These are phyloP conservation scores for Hibiscus trionum DNA, from an alignment of 345 rosid species.

Conservation along the genomic window DNA sequence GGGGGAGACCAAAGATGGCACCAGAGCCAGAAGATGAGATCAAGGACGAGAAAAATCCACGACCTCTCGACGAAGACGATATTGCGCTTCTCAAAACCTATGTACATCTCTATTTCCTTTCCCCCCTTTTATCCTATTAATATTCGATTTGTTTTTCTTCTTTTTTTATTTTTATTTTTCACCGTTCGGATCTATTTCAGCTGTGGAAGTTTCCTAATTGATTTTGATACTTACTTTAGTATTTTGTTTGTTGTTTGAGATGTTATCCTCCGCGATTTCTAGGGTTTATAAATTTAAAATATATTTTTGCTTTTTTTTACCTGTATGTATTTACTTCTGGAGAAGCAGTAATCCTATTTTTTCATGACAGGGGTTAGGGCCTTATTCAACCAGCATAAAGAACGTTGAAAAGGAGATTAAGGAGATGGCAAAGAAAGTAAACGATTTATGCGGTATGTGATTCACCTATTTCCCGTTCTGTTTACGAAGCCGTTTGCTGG, in stretches of 20 bases:
- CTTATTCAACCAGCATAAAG: slow-evolving; percentile 78
- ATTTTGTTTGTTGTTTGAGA: not conserved
- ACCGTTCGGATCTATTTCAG: not conserved
- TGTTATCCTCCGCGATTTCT: not conserved
- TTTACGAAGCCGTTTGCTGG: too few species aligned
- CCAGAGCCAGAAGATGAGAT: not conserved
- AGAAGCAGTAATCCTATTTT: not conserved
- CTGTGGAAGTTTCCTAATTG: not conserved
- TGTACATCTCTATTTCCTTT: not conserved
- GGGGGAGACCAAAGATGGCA: not conserved
- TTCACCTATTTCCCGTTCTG: too few species aligned
- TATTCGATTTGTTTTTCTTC: not conserved
- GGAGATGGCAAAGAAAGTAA: slow-evolving; percentile 82
- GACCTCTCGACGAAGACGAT: not conserved
- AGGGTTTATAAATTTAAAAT: not conserved
- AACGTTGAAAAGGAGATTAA: slow-evolving; percentile 87
- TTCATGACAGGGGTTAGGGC: slow-evolving; percentile 72
- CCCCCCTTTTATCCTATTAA: not conserved
- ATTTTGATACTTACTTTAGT: not conserved
- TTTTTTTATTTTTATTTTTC: not conserved
- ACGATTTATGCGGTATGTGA: slow-evolving; percentile 71
- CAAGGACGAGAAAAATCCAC: not conserved
- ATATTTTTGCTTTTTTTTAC: not conserved
- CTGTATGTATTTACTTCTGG: not conserved
- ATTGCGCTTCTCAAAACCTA: not conserved